Evolutionary conservation across 306 rosid genomes (phyloP), one percentile per base, ranked within the genome.

Genomic region (Corylus heterophylla): DNA sequence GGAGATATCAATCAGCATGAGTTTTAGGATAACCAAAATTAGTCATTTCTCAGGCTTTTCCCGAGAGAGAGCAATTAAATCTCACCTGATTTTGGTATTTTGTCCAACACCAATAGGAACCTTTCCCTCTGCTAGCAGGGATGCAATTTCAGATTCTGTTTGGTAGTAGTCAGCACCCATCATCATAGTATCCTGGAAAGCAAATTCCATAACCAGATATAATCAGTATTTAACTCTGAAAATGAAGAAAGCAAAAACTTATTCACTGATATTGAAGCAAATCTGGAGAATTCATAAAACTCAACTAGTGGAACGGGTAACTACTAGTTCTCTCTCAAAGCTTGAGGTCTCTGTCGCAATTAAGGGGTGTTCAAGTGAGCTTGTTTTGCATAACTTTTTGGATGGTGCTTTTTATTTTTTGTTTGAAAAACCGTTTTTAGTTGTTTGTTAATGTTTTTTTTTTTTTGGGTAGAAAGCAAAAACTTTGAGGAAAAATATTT

Each of bases 131-230:
- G 97, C 94, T 69, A 91, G 86, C 69, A 87, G 84, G 67, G 92
- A 93, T 12, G 93, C 94, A 85, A 95, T 89, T 88, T 95, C 99
- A 35, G 89, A 29, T 70, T 95, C 99, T 0, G 99, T 95, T 85
- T 95, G 99, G 88, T 95, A 95, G 80, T 93, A 95, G 66, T 95
- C 99, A 62, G 99, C 98, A 72, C 99, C 99, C 97, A 95, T 95
- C 99, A 95, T 90, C 98, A 95, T 93, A 35, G 99, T 93, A 80
- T 93, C 98, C 99, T 95, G 85, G 70, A 86, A 58, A 27, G 10
- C 54, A 80, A 78, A 78, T 64, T 59, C 48, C 84, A 84, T n/a
- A 71, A 35, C 64, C 59, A 69, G 35, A 20, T 74, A 29, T 49
- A 37, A 74, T 80, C 68, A 76, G 18, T 25, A 22, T 10, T 20